Conservation (phyloP, 2,329 filamentous ascomycete genomes). For the Ampelomyces quisqualis region DNA sequence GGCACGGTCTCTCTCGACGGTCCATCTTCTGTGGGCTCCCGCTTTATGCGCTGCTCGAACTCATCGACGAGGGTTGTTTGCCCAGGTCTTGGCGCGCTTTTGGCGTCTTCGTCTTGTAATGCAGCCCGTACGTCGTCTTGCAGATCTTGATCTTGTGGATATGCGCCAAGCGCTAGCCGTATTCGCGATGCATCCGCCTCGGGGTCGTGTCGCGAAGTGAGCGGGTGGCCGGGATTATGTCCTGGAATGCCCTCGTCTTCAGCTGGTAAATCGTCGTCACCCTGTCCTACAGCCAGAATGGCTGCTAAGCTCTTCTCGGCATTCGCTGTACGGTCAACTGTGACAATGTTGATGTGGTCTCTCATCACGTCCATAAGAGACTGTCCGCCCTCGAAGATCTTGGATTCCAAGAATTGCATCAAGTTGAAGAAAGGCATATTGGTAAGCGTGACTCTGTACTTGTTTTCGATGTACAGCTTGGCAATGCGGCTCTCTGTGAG, state of each 20-base stretch:
- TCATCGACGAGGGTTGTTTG: slow-evolving; percentile 77
- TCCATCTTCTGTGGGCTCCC: slow-evolving; percentile 82
- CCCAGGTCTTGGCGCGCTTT: slow-evolving; percentile 69
- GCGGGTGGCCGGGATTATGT: slow-evolving; percentile 65
- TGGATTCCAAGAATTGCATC: slow-evolving; percentile 86
- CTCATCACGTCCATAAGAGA: slow-evolving; percentile 74
- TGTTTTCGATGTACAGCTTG: slow-evolving; percentile 79
- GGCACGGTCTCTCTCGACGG: slow-evolving; percentile 78
- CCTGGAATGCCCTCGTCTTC: slow-evolving; percentile 71
- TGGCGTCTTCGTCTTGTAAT: slow-evolving; percentile 79
- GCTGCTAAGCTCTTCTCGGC: slow-evolving; percentile 62
- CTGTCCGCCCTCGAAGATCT: slow-evolving; percentile 75
- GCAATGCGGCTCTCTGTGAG: slow-evolving; percentile 73
- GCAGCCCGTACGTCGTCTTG: slow-evolving; percentile 85
- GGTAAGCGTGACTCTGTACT: slow-evolving; percentile 88
- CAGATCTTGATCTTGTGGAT: slow-evolving; percentile 80
- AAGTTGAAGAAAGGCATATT: slow-evolving; percentile 78
- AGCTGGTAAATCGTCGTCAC: slow-evolving; percentile 58
- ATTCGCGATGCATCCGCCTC: slow-evolving; percentile 53
- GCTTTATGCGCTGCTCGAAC: slow-evolving; percentile 84
- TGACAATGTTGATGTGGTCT: slow-evolving; percentile 59
- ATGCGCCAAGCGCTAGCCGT: slow-evolving; percentile 72
- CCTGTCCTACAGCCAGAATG: slow-evolving; percentile 57
- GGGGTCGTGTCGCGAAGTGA: slow-evolving; percentile 60
- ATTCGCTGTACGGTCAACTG: slow-evolving; percentile 57